phyloP scores from a whole-genome alignment of 805 yeast genomes.

The Torulaspora gathmanii region DNA sequence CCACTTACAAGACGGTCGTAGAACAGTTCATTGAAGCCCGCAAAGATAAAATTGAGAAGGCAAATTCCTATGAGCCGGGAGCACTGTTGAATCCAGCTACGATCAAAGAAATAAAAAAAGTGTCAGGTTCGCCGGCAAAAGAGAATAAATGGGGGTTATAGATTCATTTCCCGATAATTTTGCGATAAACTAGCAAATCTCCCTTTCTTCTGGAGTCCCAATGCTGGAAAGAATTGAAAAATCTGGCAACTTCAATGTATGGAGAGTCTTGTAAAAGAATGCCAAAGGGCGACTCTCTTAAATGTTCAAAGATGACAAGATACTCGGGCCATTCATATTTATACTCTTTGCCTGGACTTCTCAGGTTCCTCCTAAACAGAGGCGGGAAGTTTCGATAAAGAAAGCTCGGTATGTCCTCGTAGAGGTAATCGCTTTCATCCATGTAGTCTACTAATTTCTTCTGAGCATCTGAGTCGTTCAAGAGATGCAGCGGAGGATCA shows the following conservation, averaged over 20 bases:
- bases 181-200: slow-evolving; percentile 61
- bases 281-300: slow-evolving; percentile 44
- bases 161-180: slow-evolving; percentile 4
- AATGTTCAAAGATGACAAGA: slow-evolving; percentile 64
- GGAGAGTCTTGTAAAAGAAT: slow-evolving; percentile 39
- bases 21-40: slow-evolving; percentile 17
- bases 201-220: slow-evolving; percentile 84
- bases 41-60: slow-evolving; percentile 11
- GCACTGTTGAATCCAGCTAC: background rate
- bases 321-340: slow-evolving; percentile 64
- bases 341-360: slow-evolving; percentile 25
- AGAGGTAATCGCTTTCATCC: slow-evolving; percentile 86
- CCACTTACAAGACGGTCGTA: slow-evolving; percentile 7
- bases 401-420: slow-evolving; percentile 58
- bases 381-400: slow-evolving; percentile 51
- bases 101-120: slow-evolving; percentile 5
- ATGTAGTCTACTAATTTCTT: slow-evolving; percentile 45
- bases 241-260: slow-evolving; percentile 47
- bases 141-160: slow-evolving; percentile 20
- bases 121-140: slow-evolving; percentile 1
- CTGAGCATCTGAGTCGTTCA: slow-evolving; percentile 30
- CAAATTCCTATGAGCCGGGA: slow-evolving; percentile 6
- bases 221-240: slow-evolving; percentile 77
- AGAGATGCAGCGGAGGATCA: slow-evolving; percentile 68
- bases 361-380: slow-evolving; percentile 20